These are phyloP conservation scores for Candida wancherniae DNA, from an alignment of 805 yeast genomes.

Conservation along the genomic window DNA sequence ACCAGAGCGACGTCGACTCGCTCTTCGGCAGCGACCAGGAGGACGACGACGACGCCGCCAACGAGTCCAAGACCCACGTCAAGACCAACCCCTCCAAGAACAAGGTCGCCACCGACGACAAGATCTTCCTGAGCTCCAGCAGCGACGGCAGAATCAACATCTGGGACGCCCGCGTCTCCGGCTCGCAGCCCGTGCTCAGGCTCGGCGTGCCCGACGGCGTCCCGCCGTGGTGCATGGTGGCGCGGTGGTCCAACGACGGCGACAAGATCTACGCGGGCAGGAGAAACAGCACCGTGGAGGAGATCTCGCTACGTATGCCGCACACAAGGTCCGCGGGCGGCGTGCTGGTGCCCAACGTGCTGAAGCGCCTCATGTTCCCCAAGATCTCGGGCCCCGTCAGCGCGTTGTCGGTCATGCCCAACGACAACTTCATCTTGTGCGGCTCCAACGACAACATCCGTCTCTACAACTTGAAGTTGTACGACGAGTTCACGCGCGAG, in stretches of 20 bases:
- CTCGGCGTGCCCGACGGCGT: constrained; percentile 55
- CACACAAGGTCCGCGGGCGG: constrained; percentile 23
- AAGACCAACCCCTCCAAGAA: constrained; percentile 14
- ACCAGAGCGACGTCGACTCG: constrained; percentile 40
- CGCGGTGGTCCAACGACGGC: constrained; percentile 87
- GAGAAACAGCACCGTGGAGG: constrained; percentile 83
- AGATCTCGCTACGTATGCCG: constrained; percentile 59
- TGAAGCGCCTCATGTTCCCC: constrained; percentile 68
- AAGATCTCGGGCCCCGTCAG: constrained; percentile 87
- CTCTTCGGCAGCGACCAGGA: constrained; percentile 46
- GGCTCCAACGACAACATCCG: constrained; percentile 90
- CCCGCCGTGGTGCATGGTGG: constrained; percentile 93
- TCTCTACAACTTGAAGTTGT: constrained; percentile 64
- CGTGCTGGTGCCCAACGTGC: constrained; percentile 41
- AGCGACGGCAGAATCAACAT: constrained; percentile 76
- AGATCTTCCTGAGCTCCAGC: constrained; percentile 70
- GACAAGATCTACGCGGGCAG: constrained; percentile 78
- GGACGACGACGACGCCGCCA: constrained; percentile 10
- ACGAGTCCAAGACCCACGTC: constrained; percentile 7
- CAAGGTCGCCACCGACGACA: constrained; percentile 31
- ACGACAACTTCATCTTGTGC: constrained; percentile 71
- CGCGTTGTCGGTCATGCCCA: constrained; percentile 74
- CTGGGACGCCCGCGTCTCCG: constrained; percentile 67
- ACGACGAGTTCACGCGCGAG: constrained; percentile 31
- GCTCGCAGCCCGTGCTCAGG: constrained; percentile 38